Percentiles rank a stretch among this genome's conserved stretches.
phyloP scores from a whole-genome alignment of 495 filamentous ascomycete species.

The Aspergillus taichungensis region DNA sequence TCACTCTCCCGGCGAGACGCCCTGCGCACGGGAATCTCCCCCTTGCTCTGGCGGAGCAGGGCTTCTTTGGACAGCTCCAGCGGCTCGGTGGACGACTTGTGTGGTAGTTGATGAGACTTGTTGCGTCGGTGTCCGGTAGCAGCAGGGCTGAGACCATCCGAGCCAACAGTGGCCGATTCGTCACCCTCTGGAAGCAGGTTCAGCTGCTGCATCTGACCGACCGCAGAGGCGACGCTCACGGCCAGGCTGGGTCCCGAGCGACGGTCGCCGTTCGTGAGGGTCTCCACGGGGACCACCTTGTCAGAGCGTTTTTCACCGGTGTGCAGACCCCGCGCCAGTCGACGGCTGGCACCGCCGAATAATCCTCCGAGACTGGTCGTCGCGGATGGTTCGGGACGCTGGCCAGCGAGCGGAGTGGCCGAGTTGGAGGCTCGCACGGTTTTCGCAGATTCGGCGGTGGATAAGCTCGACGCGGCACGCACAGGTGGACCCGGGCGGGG shows the following conservation, averaged over 20 bases:
- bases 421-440: constrained; percentile 43
- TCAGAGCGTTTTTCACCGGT: constrained; percentile 41
- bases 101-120: constrained; percentile 28
- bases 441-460: constrained; percentile 53
- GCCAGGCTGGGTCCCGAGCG: constrained; percentile 56
- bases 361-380: constrained; percentile 45
- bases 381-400: constrained; percentile 38
- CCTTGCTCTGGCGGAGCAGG: constrained; percentile 26
- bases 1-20: constrained; percentile 16
- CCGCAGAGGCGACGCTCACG: constrained; percentile 51
- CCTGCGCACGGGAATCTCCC: constrained; percentile 15
- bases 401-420: constrained; percentile 20
- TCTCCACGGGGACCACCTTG: constrained; percentile 47
- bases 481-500: constrained; percentile 37
- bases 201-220: constrained; percentile 51
- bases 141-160: constrained; percentile 11
- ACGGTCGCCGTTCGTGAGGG: constrained; percentile 47
- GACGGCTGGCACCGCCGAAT: constrained; percentile 46
- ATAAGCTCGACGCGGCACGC: constrained; percentile 48
- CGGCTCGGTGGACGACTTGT: constrained; percentile 33
- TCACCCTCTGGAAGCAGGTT: constrained; percentile 34
- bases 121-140: constrained; percentile 26
- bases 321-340: constrained; percentile 40
- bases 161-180: constrained; percentile 4
- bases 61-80: constrained; percentile 37